Percentiles rank a stretch among this genome's conserved stretches.
These are phyloP conservation scores for Zizania latifolia DNA, from an alignment of 176 grass and related monocot species.

Conservation along the genomic window DNA sequence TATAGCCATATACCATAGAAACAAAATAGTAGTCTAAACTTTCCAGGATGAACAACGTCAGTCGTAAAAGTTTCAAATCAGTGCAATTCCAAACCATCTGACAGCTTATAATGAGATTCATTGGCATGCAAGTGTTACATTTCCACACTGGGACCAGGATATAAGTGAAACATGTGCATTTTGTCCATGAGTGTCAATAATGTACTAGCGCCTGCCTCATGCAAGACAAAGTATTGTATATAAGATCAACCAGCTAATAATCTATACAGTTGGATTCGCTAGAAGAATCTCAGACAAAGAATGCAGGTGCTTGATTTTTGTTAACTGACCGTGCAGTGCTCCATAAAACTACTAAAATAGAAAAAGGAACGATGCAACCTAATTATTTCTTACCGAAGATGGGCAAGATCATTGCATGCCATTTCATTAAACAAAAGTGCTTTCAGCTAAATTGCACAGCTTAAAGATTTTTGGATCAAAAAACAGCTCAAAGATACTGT, in stretches of 20 bases:
- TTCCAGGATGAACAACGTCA: not conserved
- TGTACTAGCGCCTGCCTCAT: not conserved
- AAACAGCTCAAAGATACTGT: too few species aligned
- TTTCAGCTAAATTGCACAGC: too few species aligned
- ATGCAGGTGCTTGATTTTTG: not conserved
- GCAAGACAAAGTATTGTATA: conserved; percentile 9
- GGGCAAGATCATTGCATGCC: not conserved
- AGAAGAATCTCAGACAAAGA: conserved; percentile 35
- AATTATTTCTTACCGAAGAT: not conserved
- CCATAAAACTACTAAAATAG: not conserved
- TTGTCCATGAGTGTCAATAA: conserved; percentile 8
- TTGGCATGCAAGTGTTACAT: not conserved
- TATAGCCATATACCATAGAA: too few species aligned
- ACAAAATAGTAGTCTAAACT: not conserved
- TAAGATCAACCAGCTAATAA: conserved; percentile 23
- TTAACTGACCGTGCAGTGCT: conserved; percentile 3
- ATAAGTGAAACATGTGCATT: conserved; percentile 10
- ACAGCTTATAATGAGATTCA: not conserved
- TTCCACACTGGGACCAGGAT: conserved; percentile 10
- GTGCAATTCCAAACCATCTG: conserved; percentile 10
- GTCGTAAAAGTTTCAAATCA: not conserved
- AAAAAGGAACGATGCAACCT: not conserved
- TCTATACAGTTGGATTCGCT: conserved; percentile 2
- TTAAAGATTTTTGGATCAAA: too few species aligned
- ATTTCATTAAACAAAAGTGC: too few species aligned